phyloP scores from a whole-genome alignment of 371 early-diverging fungal genomes.

The Mortierella sp. region DNA sequence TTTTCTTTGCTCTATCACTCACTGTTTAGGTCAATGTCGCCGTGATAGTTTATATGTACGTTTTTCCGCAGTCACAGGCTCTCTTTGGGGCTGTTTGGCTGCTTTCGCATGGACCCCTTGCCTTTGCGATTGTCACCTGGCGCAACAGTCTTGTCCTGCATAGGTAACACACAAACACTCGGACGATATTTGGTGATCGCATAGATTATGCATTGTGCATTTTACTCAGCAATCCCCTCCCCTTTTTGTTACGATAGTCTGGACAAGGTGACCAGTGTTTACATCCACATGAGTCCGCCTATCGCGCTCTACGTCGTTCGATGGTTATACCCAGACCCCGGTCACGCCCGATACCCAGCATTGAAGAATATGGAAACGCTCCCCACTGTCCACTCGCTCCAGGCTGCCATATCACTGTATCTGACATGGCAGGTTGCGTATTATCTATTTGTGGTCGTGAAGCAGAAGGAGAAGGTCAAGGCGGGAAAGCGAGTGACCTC shows the following conservation, averaged over 20 bases:
- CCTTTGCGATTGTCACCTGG: slow-evolving; percentile 81
- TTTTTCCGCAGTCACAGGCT: slow-evolving; percentile 59
- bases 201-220: not conserved
- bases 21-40: slow-evolving; percentile 64
- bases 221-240: no score
- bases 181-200: not conserved
- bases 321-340: slow-evolving; percentile 67
- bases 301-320: slow-evolving; percentile 70
- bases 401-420: slow-evolving; percentile 66
- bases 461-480: slow-evolving; percentile 72
- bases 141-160: slow-evolving; percentile 61
- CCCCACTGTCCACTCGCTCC: slow-evolving; percentile 57
- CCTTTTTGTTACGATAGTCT: slow-evolving; percentile 61
- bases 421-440: slow-evolving; percentile 77
- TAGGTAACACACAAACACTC: slow-evolving; percentile 23
- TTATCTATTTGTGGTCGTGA: slow-evolving; percentile 71
- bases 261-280: slow-evolving; percentile 80
- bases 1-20: not conserved
- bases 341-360: slow-evolving; percentile 59
- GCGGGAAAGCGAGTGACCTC: slow-evolving; percentile 71
- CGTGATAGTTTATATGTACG: slow-evolving; percentile 64
- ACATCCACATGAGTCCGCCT: slow-evolving; percentile 78
- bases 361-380: slow-evolving; percentile 45
- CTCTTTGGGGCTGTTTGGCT: slow-evolving; percentile 67
- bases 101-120: slow-evolving; percentile 77